These are phyloP conservation scores for Volvox reticuliferus DNA, from an alignment of 139 green algal genomes.

Conservation along the genomic window DNA sequence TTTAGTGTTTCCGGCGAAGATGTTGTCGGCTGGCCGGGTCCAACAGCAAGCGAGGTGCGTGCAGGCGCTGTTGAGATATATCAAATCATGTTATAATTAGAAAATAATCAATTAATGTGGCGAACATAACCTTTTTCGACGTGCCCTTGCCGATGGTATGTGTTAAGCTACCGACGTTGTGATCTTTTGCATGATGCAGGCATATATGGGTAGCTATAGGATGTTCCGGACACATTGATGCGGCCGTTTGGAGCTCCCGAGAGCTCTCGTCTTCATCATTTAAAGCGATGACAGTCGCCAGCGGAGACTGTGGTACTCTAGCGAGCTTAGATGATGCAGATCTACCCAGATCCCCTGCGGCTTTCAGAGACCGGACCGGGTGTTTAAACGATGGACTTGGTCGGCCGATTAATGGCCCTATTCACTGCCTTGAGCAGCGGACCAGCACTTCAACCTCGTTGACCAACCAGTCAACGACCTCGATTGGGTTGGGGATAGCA, in stretches of 20 bases:
- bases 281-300: not conserved
- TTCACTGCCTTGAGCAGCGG: too few relatives aligned
- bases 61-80: not conserved
- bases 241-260: not conserved
- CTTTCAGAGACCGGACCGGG: not conserved
- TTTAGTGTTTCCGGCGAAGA: not conserved
- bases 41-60: constrained; percentile 2
- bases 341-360: not conserved
- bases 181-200: not conserved
- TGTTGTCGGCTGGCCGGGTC: constrained; percentile 20
- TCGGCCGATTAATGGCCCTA: not conserved
- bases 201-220: not conserved
- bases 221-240: not conserved
- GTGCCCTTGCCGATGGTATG: not conserved
- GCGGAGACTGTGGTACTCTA: not conserved
- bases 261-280: not conserved
- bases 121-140: not conserved
- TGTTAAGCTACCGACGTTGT: not conserved
- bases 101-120: not conserved
- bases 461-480: too few relatives aligned
- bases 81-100: not conserved
- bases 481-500: too few relatives aligned
- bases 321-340: not conserved
- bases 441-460: too few relatives aligned
- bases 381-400: not conserved